Evolutionary conservation across 148 eudicot genomes (phyloP).

Genomic region (Rhododendron mucronatum): DNA sequence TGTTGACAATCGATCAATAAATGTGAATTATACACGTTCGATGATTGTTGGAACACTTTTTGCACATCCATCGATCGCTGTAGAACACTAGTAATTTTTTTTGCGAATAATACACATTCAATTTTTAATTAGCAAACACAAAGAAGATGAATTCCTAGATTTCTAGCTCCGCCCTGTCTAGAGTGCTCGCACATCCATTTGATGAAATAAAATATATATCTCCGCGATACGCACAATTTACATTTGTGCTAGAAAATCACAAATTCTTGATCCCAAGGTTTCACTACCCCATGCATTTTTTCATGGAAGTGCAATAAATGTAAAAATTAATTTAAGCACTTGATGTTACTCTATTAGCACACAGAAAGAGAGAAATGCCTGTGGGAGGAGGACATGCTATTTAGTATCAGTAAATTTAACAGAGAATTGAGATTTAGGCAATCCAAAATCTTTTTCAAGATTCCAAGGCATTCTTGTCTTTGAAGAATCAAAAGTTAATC

Average conservation of each 20-base stretch:
- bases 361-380: background rate
- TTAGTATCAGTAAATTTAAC: background rate
- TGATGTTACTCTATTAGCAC: background rate
- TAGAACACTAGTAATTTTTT: too few relatives aligned
- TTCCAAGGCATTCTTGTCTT: conserved; percentile 1
- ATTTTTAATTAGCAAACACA: too few relatives aligned
- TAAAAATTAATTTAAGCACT: background rate
- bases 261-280: background rate
- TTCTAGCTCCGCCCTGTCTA: background rate
- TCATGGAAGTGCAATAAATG: background rate
- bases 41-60: too few relatives aligned
- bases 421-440: background rate
- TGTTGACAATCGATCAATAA: background rate
- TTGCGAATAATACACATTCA: too few relatives aligned
- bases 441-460: background rate
- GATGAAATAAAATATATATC: background rate
- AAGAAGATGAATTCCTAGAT: too few relatives aligned
- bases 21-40: too few relatives aligned
- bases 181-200: background rate
- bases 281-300: background rate
- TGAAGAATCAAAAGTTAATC: background rate
- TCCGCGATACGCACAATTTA: background rate
- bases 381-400: background rate
- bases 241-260: background rate
- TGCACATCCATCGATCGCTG: too few relatives aligned